phyloP scores from a whole-genome alignment of 1,139 yeast species.

The Schwanniomyces etchellsii region DNA sequence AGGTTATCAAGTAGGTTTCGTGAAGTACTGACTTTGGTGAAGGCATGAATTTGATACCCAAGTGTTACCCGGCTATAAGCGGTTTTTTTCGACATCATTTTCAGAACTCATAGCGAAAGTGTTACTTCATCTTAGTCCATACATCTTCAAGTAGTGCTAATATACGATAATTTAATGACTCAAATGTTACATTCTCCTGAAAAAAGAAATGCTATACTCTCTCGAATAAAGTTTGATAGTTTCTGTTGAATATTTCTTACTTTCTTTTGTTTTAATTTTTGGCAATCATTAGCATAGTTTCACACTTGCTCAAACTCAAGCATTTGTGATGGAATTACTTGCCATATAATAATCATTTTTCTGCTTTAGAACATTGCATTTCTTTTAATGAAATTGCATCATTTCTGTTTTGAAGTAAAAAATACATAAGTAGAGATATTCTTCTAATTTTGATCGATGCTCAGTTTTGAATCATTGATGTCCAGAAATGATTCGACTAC shows the following conservation, averaged over 20 bases:
- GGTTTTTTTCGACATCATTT: too few species aligned
- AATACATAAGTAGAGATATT: too few species aligned
- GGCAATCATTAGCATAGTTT: constrained; percentile 38
- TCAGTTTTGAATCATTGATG: too few species aligned
- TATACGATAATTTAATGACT: too few species aligned
- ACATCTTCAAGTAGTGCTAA: too few species aligned
- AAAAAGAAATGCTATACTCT: not conserved
- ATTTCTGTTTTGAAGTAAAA: not conserved
- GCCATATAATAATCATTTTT: constrained; percentile 25
- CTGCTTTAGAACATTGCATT: not conserved
- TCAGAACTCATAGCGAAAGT: too few species aligned
- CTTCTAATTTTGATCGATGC: too few species aligned
- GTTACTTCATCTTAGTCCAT: too few species aligned
- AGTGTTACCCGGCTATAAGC: too few species aligned
- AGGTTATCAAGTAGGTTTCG: constrained; percentile 13
- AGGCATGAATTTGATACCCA: too few species aligned
- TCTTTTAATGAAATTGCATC: not conserved
- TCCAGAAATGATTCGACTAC: too few species aligned
- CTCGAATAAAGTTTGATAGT: not conserved
- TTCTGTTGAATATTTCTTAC: constrained; percentile 1
- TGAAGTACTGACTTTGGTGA: constrained; percentile 8
- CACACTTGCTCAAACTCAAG: constrained; percentile 31
- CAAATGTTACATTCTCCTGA: too few species aligned
- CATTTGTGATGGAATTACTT: constrained; percentile 44
- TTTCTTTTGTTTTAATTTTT: constrained; percentile 2